Evolutionary conservation across 139 green algal species (phyloP).

Genomic region (Chlamydomonas schloesseri): DNA sequence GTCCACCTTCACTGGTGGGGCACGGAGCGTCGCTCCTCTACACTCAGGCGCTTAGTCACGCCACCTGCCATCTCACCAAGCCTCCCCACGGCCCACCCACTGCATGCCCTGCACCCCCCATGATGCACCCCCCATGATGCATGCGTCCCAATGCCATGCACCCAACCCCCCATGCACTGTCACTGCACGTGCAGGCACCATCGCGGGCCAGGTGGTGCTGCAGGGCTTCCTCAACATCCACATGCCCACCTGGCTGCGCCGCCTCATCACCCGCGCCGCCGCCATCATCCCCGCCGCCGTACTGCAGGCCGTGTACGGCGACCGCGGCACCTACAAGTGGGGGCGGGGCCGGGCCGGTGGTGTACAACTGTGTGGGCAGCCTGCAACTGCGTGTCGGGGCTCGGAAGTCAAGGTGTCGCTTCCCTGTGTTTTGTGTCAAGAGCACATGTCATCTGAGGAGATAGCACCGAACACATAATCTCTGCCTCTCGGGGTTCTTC

Average conservation of each 20-base stretch:
- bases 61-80: too few species aligned
- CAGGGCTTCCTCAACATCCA: conserved; percentile 68
- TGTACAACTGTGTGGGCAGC: too few species aligned
- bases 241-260: conserved; percentile 59
- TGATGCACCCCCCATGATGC: too few species aligned
- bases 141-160: too few species aligned
- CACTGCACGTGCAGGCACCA: too few species aligned
- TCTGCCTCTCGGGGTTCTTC: too few species aligned
- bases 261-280: conserved; percentile 60
- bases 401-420: too few species aligned
- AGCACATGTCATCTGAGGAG: too few species aligned
- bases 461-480: too few species aligned
- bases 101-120: too few species aligned
- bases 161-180: too few species aligned
- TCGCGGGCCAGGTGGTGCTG: conserved; percentile 68
- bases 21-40: neutral
- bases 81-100: neutral
- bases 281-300: conserved; percentile 67
- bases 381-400: too few species aligned
- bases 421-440: neutral
- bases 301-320: conserved; percentile 61
- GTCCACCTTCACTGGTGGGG: conserved; percentile 67
- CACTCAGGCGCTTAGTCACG: neutral
- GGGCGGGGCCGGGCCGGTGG: neutral
- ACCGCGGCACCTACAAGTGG: conserved; percentile 67